These are phyloP conservation scores for Coniferiporia sulphurascens DNA, from an alignment of 1,284 basidiomycete genomes.

Conservation along the genomic window DNA sequence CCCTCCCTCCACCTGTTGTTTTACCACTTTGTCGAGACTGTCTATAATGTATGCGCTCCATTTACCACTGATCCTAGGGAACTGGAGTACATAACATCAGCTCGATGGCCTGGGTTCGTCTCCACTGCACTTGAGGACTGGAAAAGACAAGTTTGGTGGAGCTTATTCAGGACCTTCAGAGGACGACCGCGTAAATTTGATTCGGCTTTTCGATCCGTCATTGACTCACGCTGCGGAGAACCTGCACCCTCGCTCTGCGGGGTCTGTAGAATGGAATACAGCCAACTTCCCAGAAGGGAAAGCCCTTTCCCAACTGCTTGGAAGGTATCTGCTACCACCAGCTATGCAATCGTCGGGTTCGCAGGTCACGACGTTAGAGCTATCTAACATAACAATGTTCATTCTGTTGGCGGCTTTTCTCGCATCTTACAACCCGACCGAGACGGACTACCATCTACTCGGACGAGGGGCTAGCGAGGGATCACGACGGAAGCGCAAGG, in stretches of 20 bases:
- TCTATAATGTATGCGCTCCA: slow-evolving; percentile 61
- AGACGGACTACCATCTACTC: slow-evolving; percentile 79
- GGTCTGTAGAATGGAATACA: slow-evolving; percentile 55
- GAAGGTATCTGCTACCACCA: slow-evolving; percentile 18
- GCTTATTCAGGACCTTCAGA: slow-evolving; percentile 40
- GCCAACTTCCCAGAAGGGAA: slow-evolving; percentile 39
- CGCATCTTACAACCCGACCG: slow-evolving; percentile 82
- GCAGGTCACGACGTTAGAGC: slow-evolving; percentile 17
- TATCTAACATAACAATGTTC: slow-evolving; percentile 66
- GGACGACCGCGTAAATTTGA: slow-evolving; percentile 57
- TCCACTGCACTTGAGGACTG: slow-evolving; percentile 59
- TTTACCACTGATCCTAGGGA: slow-evolving; percentile 67
- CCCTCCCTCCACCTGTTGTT: slow-evolving; percentile 56
- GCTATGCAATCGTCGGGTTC: slow-evolving; percentile 15
- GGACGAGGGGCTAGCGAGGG: slow-evolving; percentile 65
- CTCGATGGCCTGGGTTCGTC: slow-evolving; percentile 77
- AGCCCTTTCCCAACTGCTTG: slow-evolving; percentile 22
- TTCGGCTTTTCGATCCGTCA: slow-evolving; percentile 53
- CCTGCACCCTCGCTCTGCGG: slow-evolving; percentile 60
- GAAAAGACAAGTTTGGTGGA: slow-evolving; percentile 22
- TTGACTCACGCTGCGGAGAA: slow-evolving; percentile 56
- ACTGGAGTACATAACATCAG: slow-evolving; percentile 69
- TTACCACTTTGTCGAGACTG: slow-evolving; percentile 56
- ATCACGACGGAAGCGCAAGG: slow-evolving; percentile 48
- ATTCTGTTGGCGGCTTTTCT: slow-evolving; percentile 80